phyloP scores from a whole-genome alignment of 202 grass and related monocot genomes.

The Elaeis oleifera region DNA sequence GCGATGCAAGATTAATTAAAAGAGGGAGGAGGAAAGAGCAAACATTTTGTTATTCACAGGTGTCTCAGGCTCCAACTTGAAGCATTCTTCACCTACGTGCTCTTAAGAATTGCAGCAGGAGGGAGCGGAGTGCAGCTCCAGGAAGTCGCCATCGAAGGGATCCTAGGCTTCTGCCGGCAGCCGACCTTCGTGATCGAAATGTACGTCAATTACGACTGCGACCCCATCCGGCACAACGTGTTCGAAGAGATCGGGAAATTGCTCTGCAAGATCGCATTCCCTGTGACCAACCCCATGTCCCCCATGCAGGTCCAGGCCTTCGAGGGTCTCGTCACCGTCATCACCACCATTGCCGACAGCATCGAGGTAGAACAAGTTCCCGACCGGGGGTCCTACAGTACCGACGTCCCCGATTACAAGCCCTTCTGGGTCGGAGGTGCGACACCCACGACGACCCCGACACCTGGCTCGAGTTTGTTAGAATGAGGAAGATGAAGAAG shows the following conservation, averaged over 20 bases:
- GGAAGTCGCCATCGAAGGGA: slow-evolving; percentile 78
- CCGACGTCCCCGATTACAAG: slow-evolving; percentile 56
- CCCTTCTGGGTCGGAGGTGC: slow-evolving; percentile 51
- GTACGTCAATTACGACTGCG: slow-evolving; percentile 97
- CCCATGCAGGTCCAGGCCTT: slow-evolving; percentile 76
- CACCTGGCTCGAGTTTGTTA: slow-evolving; percentile 75
- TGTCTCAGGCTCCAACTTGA: slow-evolving; percentile 81
- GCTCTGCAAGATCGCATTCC: slow-evolving; percentile 82
- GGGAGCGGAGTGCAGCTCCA: slow-evolving; percentile 44
- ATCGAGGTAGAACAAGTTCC: slow-evolving; percentile 49
- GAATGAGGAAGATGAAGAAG: slow-evolving; percentile 69
- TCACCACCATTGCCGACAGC: slow-evolving; percentile 85
- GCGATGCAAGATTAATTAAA: not conserved
- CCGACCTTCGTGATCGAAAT: slow-evolving; percentile 80
- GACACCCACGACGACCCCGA: slow-evolving; percentile 29
- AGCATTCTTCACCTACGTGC: slow-evolving; percentile 69
- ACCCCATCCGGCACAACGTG: slow-evolving; percentile 61
- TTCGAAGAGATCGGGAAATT: slow-evolving; percentile 67
- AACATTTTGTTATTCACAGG: slow-evolving; percentile 24
- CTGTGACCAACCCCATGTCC: slow-evolving; percentile 35
- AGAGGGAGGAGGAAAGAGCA: not conserved
- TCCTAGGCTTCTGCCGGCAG: slow-evolving; percentile 78
- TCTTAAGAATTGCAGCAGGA: slow-evolving; percentile 43
- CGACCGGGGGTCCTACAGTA: slow-evolving; percentile 39
- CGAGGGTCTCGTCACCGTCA: slow-evolving; percentile 67